Percentiles rank a stretch among this genome's conserved stretches.
Conservation (phyloP, 2,329 filamentous ascomycete genomes). For the Nothomitra cinnamomea region DNA sequence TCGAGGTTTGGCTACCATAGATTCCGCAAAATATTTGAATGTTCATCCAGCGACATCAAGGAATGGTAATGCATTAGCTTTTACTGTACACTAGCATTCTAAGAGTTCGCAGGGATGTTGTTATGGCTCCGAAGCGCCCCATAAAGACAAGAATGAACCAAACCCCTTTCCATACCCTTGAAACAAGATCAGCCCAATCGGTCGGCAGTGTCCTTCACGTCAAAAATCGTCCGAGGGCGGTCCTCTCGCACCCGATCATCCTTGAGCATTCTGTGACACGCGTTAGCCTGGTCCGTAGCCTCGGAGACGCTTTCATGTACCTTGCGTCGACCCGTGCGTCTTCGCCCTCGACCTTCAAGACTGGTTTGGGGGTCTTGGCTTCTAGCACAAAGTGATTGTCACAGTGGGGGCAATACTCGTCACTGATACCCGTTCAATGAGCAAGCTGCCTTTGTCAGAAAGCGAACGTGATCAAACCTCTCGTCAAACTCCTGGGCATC, state of each 20-base stretch:
- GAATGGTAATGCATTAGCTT: background rate
- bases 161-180: background rate
- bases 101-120: too few relatives aligned
- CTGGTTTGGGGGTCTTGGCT: slow-evolving; percentile 65
- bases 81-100: background rate
- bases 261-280: slow-evolving; percentile 54
- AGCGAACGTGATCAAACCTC: slow-evolving; percentile 24
- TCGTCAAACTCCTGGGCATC: slow-evolving; percentile 87
- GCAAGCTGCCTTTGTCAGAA: slow-evolving; percentile 8
- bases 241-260: slow-evolving; percentile 60
- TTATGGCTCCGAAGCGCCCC: background rate
- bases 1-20: background rate
- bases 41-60: background rate
- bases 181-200: slow-evolving; percentile 2
- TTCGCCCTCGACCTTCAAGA: slow-evolving; percentile 76
- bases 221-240: slow-evolving; percentile 50
- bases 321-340: slow-evolving; percentile 71
- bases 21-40: background rate
- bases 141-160: background rate
- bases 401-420: slow-evolving; percentile 98
- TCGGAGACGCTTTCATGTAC: slow-evolving; percentile 15
- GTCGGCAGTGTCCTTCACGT: slow-evolving; percentile 50
- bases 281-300: background rate
- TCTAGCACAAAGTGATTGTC: slow-evolving; percentile 97
- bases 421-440: slow-evolving; percentile 29